Evolutionary conservation across 306 rosid genomes (phyloP).

Genomic region (Styphnolobium japonicum): DNA sequence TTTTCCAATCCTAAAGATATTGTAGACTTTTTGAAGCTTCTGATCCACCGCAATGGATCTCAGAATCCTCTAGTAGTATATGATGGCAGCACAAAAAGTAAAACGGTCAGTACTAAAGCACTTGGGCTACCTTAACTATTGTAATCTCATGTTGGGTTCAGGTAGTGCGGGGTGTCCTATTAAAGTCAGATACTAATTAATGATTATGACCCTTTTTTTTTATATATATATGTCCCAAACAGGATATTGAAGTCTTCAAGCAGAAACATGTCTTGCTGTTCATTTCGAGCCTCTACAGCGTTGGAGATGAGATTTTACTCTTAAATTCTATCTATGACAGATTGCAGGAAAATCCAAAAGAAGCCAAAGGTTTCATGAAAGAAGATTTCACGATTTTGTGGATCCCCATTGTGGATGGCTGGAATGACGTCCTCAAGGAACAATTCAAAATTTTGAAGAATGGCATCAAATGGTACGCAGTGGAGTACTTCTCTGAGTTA

Average conservation of each 20-base stretch:
- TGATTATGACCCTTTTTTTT: no score
- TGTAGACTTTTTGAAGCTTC: no score
- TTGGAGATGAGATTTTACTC: slow-evolving; percentile 29
- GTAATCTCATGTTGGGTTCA: no score
- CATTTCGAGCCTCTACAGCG: slow-evolving; percentile 23
- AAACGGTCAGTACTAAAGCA: no score
- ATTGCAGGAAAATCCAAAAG: slow-evolving; percentile 16
- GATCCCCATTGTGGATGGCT: slow-evolving; percentile 23
- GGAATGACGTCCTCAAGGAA: not conserved
- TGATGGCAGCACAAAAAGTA: no score
- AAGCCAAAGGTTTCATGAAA: slow-evolving; percentile 5
- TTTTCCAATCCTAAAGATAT: no score
- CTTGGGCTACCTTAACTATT: no score
- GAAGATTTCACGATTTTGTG: slow-evolving; percentile 36
- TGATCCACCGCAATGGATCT: no score
- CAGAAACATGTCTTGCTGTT: slow-evolving; percentile 26
- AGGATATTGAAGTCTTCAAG: slow-evolving; percentile 33
- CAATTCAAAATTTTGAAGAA: not conserved
- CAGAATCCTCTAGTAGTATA: no score
- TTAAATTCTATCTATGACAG: slow-evolving; percentile 26
- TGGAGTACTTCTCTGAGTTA: slow-evolving; percentile 24
- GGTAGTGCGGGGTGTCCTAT: no score
- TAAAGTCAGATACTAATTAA: no score
- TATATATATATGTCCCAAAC: not conserved
- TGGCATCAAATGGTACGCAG: slow-evolving; percentile 4